phyloP scores from a whole-genome alignment of 179 eudicot genomes.

The Patellifolia procumbens region DNA sequence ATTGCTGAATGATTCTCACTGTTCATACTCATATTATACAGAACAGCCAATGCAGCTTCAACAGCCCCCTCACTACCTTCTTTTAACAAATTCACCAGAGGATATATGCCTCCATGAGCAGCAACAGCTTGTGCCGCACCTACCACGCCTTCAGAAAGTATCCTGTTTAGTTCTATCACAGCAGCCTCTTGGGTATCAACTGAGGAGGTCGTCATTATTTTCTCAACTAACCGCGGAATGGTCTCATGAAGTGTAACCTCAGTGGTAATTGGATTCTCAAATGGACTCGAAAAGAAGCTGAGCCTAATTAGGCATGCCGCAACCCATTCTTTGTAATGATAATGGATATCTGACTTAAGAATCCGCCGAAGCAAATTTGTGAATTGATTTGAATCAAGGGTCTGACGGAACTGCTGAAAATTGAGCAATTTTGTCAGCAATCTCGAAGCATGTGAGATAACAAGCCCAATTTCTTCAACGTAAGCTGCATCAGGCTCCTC shows the following conservation, averaged over 20 bases:
- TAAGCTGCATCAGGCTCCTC: constrained; percentile 42
- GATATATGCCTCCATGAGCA: constrained; percentile 52
- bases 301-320: constrained; percentile 68
- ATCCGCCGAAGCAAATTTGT: constrained; percentile 49
- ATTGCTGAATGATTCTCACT: constrained; percentile 65
- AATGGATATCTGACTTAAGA: constrained; percentile 58
- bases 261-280: constrained; percentile 47
- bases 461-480: constrained; percentile 67
- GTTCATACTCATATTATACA: constrained; percentile 69
- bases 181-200: constrained; percentile 54
- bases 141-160: constrained; percentile 57
- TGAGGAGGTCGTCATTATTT: constrained; percentile 42
- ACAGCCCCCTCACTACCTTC: constrained; percentile 52
- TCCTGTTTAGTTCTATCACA: constrained; percentile 59
- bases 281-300: constrained; percentile 38
- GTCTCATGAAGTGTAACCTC: constrained; percentile 68
- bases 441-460: constrained; percentile 66
- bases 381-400: constrained; percentile 39
- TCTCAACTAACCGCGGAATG: constrained; percentile 65
- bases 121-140: constrained; percentile 53
- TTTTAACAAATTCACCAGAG: constrained; percentile 60
- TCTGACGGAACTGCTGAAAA: constrained; percentile 35
- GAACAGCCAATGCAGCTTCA: constrained; percentile 57
- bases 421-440: constrained; percentile 67
- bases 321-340: constrained; percentile 66